These are phyloP conservation scores for Calocybe gangraenosa DNA, from an alignment of 768 basidiomycete species.

Conservation along the genomic window DNA sequence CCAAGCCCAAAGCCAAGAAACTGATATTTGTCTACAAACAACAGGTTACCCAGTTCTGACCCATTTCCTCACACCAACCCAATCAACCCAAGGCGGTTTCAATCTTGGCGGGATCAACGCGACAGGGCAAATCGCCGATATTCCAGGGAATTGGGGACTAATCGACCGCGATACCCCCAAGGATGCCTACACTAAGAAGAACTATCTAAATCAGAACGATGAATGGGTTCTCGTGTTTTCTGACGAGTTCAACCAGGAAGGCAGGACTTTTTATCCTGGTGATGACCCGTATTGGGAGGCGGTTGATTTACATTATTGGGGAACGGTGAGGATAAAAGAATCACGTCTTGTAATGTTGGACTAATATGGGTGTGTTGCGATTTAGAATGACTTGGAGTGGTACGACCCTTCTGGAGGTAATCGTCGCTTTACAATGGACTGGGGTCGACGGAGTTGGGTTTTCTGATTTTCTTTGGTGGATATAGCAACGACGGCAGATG, in stretches of 20 bases:
- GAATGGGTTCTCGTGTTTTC: slow-evolving; percentile 61
- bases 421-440: too few species aligned
- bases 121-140: slow-evolving; percentile 61
- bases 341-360: neutral
- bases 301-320: slow-evolving; percentile 67
- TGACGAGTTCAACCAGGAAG: slow-evolving; percentile 78
- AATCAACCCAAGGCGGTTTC: slow-evolving; percentile 52
- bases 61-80: slow-evolving; percentile 37
- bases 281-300: slow-evolving; percentile 66
- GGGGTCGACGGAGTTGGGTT: too few species aligned
- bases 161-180: slow-evolving; percentile 78
- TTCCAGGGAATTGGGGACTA: slow-evolving; percentile 57
- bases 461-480: neutral
- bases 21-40: too few species aligned
- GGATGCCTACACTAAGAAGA: slow-evolving; percentile 45
- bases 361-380: neutral
- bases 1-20: slow-evolving; percentile 6
- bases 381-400: slow-evolving; percentile 68
- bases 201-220: slow-evolving; percentile 52
- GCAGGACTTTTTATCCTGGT: slow-evolving; percentile 65
- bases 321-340: slow-evolving; percentile 35
- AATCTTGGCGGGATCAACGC: slow-evolving; percentile 75
- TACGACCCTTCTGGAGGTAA: slow-evolving; percentile 59
- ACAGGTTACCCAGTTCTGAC: slow-evolving; percentile 47
- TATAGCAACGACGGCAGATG: slow-evolving; percentile 58